Conservation (phyloP, 768 basidiomycete species). For the Russula sp. region DNA sequence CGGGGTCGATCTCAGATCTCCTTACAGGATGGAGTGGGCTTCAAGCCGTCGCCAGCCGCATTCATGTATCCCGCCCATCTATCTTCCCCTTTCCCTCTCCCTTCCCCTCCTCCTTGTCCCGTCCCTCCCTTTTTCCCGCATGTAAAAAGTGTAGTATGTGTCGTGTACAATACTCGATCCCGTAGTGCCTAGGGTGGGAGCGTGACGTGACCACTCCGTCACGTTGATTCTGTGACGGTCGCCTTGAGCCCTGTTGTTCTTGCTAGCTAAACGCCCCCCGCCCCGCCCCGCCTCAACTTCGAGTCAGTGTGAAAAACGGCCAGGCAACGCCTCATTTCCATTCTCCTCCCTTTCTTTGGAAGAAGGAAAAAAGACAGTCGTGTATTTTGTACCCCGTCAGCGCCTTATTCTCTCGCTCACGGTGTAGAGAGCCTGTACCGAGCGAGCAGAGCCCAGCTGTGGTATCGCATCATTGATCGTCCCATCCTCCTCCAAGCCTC, state of each 20-base stretch:
- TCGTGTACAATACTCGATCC: constrained; percentile 19
- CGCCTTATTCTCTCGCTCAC: neutral
- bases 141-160: constrained; percentile 27
- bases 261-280: constrained; percentile 24
- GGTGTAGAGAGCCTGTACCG: constrained; percentile 22
- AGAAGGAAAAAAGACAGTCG: constrained; percentile 9
- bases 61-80: constrained; percentile 31
- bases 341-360: neutral
- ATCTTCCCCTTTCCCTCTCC: constrained; percentile 29
- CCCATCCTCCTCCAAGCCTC: constrained; percentile 29
- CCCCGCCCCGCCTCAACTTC: constrained; percentile 17
- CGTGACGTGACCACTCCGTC: constrained; percentile 29
- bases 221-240: constrained; percentile 27
- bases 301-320: constrained; percentile 13
- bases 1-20: constrained; percentile 31
- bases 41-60: constrained; percentile 31
- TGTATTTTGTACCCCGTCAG: constrained; percentile 21
- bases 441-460: constrained; percentile 22
- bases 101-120: constrained; percentile 26
- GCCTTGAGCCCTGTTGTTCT: constrained; percentile 26
- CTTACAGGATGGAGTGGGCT: constrained; percentile 32
- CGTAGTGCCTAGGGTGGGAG: constrained; percentile 24
- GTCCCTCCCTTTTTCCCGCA: constrained; percentile 29
- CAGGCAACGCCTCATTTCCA: constrained; percentile 1
- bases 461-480: constrained; percentile 32